Percentiles rank a stretch among this genome's conserved stretches.
phyloP scores from a whole-genome alignment of 2,329 filamentous ascomycete genomes.

The Domatiomyces catenatus region DNA sequence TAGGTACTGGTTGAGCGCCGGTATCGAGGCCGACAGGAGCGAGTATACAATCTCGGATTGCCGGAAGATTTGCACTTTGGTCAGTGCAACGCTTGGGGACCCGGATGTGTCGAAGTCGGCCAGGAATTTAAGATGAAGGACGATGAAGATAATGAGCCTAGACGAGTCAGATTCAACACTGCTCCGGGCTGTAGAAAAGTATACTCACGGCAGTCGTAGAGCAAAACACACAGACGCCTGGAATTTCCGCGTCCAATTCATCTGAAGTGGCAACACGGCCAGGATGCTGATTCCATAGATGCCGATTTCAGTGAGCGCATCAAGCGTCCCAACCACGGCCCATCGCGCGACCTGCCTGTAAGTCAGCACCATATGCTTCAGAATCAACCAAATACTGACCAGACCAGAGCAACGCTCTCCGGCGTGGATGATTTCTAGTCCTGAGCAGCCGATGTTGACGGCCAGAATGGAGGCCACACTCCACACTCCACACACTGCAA shows the following conservation, averaged over 20 bases:
- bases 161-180: conserved; percentile 1
- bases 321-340: conserved; percentile 5
- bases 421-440: conserved; percentile 1
- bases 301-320: conserved; percentile 5
- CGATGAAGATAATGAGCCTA: conserved; percentile 9
- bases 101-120: conserved; percentile 2
- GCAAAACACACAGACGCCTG: conserved; percentile 56
- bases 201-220: conserved; percentile 71
- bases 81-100: conserved; percentile 7
- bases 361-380: neutral
- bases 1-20: conserved; percentile 9
- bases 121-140: conserved; percentile 7
- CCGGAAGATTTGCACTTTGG: conserved; percentile 5
- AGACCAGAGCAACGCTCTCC: conserved; percentile 4
- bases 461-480: conserved; percentile 7
- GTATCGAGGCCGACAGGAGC: conserved; percentile 8
- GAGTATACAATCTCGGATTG: conserved; percentile 8
- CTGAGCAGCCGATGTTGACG: conserved; percentile 4
- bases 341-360: conserved; percentile 6
- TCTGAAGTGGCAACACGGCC: conserved; percentile 9
- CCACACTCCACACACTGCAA: conserved; percentile 6
- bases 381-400: neutral
- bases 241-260: conserved; percentile 31
- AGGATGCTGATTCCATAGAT: conserved; percentile 5
- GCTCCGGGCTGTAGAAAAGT: neutral